Evolutionary conservation across 176 grass and related monocot species (phyloP), one percentile per base, ranked within the genome.

Genomic region (Rhynchospora tenuis): DNA sequence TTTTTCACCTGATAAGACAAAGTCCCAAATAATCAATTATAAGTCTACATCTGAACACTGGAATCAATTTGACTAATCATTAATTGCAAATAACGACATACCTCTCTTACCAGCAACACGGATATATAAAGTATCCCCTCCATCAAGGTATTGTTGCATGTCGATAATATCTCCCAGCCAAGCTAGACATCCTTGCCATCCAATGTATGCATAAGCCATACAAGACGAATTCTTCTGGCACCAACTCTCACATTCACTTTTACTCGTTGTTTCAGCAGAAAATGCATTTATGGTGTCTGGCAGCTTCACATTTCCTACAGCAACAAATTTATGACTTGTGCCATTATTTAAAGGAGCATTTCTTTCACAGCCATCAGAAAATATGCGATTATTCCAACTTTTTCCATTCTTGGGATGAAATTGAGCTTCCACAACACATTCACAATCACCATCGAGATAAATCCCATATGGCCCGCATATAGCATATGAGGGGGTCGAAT

Each of bases 361-460:
- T 81, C 79, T 81, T 62, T 61, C 60, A 16, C 79, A 81, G 9
- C 79, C 79, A 4, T 4, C 57, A 45, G 79, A 81, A 46, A 29
- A 65, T 7, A 8, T 63, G 57, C 59, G 57, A 50, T 26, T 9
- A 2, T 64, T 46, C 79, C 79, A 81, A 14, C 15, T 29, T 15
- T 14, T 45, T 13, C 12, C 14, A 63, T 45, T 81, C 38, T 33
- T 63, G 3, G 59, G 33, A 9, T 28, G 58, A 26, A 81, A 79
- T 42, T 38, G 45, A 46, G 0, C 9, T 42, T 59, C 79, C 11
- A 63, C 1, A 45, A 56, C 63, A 79, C 75, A 79, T 13, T 81
- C 43, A 64, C 79, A 81, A 28, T 10, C 28, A 1, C 23, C 44
- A 26, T 63, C 60, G 42, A 23, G 47, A 26, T 62, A 81, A 45